Evolutionary conservation across 139 green algal genomes (phyloP).

Genomic region (Yamagishiella unicocca): DNA sequence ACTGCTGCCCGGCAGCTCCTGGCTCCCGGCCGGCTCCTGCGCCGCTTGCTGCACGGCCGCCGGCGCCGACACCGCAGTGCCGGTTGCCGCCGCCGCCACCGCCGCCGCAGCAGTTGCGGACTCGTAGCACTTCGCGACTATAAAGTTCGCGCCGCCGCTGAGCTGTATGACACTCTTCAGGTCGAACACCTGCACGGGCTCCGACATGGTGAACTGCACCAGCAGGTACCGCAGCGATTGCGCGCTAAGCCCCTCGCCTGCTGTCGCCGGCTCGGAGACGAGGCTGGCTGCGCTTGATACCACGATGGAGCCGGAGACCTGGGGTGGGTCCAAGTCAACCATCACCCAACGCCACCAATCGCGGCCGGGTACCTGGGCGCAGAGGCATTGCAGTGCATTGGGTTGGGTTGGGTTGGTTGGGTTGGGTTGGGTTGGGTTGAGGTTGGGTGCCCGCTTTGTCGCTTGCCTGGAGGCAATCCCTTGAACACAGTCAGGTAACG

Average conservation of each 20-base stretch:
- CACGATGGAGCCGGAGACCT: neutral
- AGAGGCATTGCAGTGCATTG: no score
- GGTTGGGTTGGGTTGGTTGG: no score
- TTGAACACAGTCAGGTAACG: no score
- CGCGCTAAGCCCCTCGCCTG: neutral
- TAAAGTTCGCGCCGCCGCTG: neutral
- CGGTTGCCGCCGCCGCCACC: neutral
- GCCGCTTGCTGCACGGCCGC: no score
- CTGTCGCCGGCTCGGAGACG: neutral
- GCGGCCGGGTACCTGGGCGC: neutral
- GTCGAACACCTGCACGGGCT: slow-evolving; percentile 10
- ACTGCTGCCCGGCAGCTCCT: no score
- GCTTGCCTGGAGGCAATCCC: no score
- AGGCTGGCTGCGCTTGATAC: neutral
- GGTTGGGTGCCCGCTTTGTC: no score
- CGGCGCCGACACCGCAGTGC: no score
- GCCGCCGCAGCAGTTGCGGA: no score
- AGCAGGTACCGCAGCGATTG: neutral
- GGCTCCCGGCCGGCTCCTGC: no score
- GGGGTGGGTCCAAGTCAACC: neutral
- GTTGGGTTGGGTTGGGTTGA: no score
- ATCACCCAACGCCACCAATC: slow-evolving; percentile 24
- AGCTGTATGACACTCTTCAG: neutral
- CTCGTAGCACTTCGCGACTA: no score
- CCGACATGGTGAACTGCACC: neutral